phyloP scores from a whole-genome alignment of 2,329 filamentous ascomycete species.

The Colletotrichum lentis region DNA sequence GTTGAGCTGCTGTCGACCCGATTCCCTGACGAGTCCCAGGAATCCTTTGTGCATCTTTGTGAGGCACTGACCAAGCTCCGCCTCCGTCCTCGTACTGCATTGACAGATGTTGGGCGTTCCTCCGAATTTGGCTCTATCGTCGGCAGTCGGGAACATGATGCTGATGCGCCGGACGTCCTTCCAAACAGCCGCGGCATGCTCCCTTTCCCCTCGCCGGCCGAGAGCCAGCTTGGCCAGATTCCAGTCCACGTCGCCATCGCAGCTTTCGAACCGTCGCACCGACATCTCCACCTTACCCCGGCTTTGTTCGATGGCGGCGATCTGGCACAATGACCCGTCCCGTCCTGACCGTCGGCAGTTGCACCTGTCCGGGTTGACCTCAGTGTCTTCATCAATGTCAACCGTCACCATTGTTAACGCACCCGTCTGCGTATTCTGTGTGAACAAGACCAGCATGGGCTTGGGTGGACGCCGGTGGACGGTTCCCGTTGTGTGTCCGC shows the following conservation, averaged over 20 bases:
- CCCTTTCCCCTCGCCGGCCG: conserved; percentile 22
- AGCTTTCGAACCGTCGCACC: conserved; percentile 44
- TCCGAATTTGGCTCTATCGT: conserved; percentile 41
- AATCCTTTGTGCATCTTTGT: conserved; percentile 42
- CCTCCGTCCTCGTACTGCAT: conserved; percentile 42
- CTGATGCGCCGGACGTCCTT: conserved; percentile 45
- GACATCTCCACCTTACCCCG: conserved; percentile 41
- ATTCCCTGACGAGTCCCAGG: conserved; percentile 45
- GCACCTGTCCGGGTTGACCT: conserved; percentile 48
- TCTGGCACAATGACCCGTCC: conserved; percentile 39
- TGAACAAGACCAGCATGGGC: conserved; percentile 49
- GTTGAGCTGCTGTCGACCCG: conserved; percentile 41
- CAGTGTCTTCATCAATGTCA: conserved; percentile 46
- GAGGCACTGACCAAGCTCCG: conserved; percentile 42
- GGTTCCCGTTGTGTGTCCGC: conserved; percentile 43
- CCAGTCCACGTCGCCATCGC: conserved; percentile 41
- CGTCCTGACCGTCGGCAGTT: conserved; percentile 45
- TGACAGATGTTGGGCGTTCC: conserved; percentile 43
- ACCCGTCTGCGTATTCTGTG: conserved; percentile 39
- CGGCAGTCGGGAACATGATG: conserved; percentile 43
- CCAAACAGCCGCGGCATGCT: conserved; percentile 38
- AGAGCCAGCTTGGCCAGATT: conserved; percentile 45
- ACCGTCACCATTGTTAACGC: conserved; percentile 44
- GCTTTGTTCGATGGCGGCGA: conserved; percentile 41
- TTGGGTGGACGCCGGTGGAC: conserved; percentile 46